These are phyloP conservation scores for Scortechinia acanthostroma DNA, from an alignment of 2,329 filamentous ascomycete genomes.

Conservation along the genomic window DNA sequence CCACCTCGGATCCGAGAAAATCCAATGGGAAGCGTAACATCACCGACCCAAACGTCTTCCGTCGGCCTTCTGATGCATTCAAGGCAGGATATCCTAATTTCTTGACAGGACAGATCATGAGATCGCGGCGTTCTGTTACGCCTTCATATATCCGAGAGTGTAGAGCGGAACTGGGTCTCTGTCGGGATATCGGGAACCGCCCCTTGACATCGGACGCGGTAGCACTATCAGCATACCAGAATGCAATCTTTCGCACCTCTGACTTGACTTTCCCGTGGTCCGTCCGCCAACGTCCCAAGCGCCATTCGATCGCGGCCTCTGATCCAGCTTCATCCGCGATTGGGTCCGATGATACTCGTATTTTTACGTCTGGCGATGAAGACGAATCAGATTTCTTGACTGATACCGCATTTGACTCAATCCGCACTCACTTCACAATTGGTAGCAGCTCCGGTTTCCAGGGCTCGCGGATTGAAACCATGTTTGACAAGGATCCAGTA, in stretches of 20 bases:
- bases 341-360: conserved; percentile 52
- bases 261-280: conserved; percentile 14
- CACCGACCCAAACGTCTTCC: conserved; percentile 25
- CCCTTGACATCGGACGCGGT: neutral
- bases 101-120: too few relatives aligned
- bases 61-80: neutral
- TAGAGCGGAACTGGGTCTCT: conserved; percentile 2
- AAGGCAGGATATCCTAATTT: neutral
- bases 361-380: conserved; percentile 47
- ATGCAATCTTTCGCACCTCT: conserved; percentile 7
- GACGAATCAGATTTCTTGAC: conserved; percentile 54
- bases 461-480: neutral
- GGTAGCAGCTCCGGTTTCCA: neutral
- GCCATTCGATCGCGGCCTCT: conserved; percentile 45
- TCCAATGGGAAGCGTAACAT: conserved; percentile 27
- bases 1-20: too few relatives aligned
- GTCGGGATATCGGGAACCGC: neutral
- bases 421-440: conserved; percentile 45
- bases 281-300: conserved; percentile 29
- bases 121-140: too few relatives aligned
- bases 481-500: neutral
- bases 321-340: conserved; percentile 50
- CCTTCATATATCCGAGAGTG: neutral
- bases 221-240: conserved; percentile 12
- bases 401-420: conserved; percentile 55